Conservation (phyloP, 345 rosid genomes). For the Theobroma cacao region DNA sequence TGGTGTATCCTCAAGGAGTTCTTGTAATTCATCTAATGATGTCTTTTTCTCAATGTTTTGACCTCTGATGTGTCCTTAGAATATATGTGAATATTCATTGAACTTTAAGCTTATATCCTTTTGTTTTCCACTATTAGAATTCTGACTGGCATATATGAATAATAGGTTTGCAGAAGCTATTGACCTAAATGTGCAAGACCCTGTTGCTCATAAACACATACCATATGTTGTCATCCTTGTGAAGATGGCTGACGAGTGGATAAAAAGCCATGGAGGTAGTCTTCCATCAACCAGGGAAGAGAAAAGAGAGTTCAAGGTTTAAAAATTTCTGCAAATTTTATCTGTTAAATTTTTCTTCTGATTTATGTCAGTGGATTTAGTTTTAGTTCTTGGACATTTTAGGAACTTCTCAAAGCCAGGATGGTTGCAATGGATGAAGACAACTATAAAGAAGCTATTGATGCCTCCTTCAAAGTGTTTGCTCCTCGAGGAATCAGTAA, state of each 20-base stretch:
- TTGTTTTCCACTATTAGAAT: background rate
- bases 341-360: conserved; percentile 17
- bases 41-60: background rate
- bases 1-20: background rate
- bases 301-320: conserved; percentile 86
- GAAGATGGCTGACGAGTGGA: conserved; percentile 85
- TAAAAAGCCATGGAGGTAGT: conserved; percentile 55
- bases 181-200: conserved; percentile 67
- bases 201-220: conserved; percentile 88
- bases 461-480: conserved; percentile 89
- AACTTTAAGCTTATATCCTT: background rate
- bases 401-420: conserved; percentile 81
- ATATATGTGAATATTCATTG: background rate
- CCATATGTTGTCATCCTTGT: conserved; percentile 89
- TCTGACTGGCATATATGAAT: conserved; percentile 18
- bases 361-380: conserved; percentile 21
- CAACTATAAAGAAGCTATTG: conserved; percentile 90
- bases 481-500: conserved; percentile 90
- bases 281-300: conserved; percentile 91
- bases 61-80: background rate
- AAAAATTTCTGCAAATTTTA: conserved; percentile 8
- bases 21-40: background rate
- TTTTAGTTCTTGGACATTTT: conserved; percentile 24
- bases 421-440: conserved; percentile 79
- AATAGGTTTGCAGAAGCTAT: conserved; percentile 74